A percentile compares a stretch with the other conserved stretches of the same genome.
Evolutionary conservation across 176 grass and related monocot genomes (phyloP).

Genomic region (Elymus sibiricus): DNA sequence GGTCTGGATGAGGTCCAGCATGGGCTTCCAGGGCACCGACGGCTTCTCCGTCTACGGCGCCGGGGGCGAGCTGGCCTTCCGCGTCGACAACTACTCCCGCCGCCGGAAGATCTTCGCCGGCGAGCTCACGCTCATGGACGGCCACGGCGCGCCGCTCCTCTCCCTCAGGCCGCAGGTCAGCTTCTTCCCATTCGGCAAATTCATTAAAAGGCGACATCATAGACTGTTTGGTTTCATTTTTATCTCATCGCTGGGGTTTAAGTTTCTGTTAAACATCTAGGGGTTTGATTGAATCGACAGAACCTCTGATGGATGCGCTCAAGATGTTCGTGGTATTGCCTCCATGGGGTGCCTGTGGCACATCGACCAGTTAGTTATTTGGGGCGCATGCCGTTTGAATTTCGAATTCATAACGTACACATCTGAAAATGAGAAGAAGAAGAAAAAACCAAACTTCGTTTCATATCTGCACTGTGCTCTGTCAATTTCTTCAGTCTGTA

Average conservation of each 20-base stretch:
- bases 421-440: not conserved
- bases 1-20: slow-evolving; percentile 92
- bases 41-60: slow-evolving; percentile 83
- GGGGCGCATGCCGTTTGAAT: not conserved
- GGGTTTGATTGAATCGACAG: not conserved
- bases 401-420: not conserved
- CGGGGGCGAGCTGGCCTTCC: slow-evolving; percentile 54
- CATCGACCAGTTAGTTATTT: too few relatives aligned
- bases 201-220: not conserved
- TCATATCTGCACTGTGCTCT: not conserved
- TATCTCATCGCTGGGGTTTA: not conserved
- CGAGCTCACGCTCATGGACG: slow-evolving; percentile 76
- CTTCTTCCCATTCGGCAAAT: not conserved
- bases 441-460: not conserved
- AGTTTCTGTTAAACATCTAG: not conserved
- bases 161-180: slow-evolving; percentile 67
- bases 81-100: slow-evolving; percentile 89
- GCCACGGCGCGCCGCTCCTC: slow-evolving; percentile 48
- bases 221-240: not conserved
- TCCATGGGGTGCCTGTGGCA: not conserved
- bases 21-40: slow-evolving; percentile 86
- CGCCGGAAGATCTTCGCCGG: slow-evolving; percentile 52
- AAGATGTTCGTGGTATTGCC: not conserved
- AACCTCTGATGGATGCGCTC: not conserved
- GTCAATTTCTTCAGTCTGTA: not conserved